phyloP scores from a whole-genome alignment of 164 flowering plant species.

The Liquidambar formosana region DNA sequence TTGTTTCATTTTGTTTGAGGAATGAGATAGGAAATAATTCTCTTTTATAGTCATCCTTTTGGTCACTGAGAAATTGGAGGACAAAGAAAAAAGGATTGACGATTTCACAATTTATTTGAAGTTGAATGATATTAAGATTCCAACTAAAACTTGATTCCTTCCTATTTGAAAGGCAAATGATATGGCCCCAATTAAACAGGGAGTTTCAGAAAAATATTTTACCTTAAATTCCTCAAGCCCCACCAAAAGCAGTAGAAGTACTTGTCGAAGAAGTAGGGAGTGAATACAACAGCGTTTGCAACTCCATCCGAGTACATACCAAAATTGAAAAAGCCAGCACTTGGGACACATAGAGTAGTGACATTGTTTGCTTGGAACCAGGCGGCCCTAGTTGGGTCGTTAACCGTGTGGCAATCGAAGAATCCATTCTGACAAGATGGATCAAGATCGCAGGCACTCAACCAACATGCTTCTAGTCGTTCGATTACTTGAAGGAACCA shows the following conservation, averaged over 20 bases:
- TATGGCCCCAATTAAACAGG: too few species aligned
- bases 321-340: constrained; percentile 31
- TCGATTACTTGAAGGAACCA: constrained; percentile 65
- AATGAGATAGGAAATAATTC: too few species aligned
- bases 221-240: constrained; percentile 64
- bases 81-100: too few species aligned
- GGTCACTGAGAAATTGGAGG: too few species aligned
- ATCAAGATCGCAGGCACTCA: constrained; percentile 30
- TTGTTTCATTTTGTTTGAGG: too few species aligned
- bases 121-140: too few species aligned
- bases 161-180: too few species aligned
- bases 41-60: too few species aligned
- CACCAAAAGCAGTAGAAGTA: constrained; percentile 71
- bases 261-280: constrained; percentile 37
- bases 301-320: constrained; percentile 56
- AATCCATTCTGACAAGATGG: constrained; percentile 30
- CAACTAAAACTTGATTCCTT: too few species aligned
- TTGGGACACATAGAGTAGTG: constrained; percentile 37
- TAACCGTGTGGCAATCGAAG: constrained; percentile 39
- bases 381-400: constrained; percentile 22
- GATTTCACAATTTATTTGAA: too few species aligned
- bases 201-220: not conserved
- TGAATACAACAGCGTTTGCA: constrained; percentile 3
- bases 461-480: constrained; percentile 63
- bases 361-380: constrained; percentile 55